Evolutionary conservation across 108 stramenopile species (phyloP).

Genomic region (Cyclotella baltica): DNA sequence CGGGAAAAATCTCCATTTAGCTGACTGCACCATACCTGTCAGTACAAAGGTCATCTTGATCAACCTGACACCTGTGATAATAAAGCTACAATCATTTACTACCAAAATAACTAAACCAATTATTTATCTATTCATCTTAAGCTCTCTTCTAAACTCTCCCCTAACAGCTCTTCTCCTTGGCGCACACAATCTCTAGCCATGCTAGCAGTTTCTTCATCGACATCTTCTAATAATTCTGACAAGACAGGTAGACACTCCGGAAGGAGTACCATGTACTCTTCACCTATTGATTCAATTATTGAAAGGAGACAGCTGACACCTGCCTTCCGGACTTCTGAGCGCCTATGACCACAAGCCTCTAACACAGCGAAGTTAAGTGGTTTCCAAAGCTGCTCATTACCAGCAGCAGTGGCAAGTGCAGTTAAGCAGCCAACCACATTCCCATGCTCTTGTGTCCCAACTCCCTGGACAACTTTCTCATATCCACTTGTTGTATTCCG

Average conservation of each 20-base stretch:
- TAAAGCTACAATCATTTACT: too few relatives aligned
- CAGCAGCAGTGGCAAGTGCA: slow-evolving; percentile 84
- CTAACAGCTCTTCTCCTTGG: slow-evolving; percentile 85
- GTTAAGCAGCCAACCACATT: slow-evolving; percentile 77
- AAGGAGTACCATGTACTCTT: slow-evolving; percentile 92
- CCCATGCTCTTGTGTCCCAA: slow-evolving; percentile 62
- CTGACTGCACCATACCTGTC: too few relatives aligned
- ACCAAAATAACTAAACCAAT: too few relatives aligned
- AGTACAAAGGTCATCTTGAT: too few relatives aligned
- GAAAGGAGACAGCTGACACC: slow-evolving; percentile 80
- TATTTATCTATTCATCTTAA: slow-evolving; percentile 70
- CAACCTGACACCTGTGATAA: too few relatives aligned
- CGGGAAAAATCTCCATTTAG: too few relatives aligned
- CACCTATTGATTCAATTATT: slow-evolving; percentile 84
- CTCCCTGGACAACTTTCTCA: slow-evolving; percentile 66
- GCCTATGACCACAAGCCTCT: slow-evolving; percentile 70
- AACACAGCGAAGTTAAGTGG: slow-evolving; percentile 88
- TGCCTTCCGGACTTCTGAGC: slow-evolving; percentile 80
- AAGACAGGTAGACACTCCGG: slow-evolving; percentile 91
- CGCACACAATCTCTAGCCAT: slow-evolving; percentile 83
- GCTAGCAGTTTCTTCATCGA: slow-evolving; percentile 79
- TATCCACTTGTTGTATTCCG: slow-evolving; percentile 43
- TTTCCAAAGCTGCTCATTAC: slow-evolving; percentile 92
- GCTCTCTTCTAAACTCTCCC: slow-evolving; percentile 85
- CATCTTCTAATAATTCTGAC: slow-evolving; percentile 87